phyloP scores from a whole-genome alignment of 352 stramenopile species.

The Phytophthora sansomeana region DNA sequence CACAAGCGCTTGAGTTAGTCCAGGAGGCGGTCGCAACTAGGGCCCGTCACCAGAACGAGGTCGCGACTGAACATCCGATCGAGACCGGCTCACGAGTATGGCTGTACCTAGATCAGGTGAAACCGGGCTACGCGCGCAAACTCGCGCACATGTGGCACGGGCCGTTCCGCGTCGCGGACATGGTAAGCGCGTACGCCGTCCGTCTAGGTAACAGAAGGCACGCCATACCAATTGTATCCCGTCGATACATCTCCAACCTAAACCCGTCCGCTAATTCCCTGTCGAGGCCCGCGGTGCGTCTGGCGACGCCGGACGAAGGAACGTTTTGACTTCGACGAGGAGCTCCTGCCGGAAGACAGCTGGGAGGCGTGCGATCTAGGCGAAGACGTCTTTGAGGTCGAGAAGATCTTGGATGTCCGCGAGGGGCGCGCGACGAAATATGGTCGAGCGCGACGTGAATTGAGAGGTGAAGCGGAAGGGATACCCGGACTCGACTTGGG shows the following conservation, averaged over 20 bases:
- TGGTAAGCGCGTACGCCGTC: background rate
- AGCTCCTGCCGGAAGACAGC: too few relatives aligned
- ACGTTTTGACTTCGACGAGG: constrained; percentile 36
- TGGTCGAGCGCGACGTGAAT: constrained; percentile 1
- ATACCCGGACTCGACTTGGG: constrained; percentile 1
- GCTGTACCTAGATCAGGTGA: too few relatives aligned
- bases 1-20: background rate
- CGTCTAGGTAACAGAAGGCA: background rate
- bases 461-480: constrained; percentile 1
- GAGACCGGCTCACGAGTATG: too few relatives aligned
- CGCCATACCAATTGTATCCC: background rate
- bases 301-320: background rate
- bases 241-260: background rate
- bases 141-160: too few relatives aligned
- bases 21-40: background rate
- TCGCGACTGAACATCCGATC: too few relatives aligned
- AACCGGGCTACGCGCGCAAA: too few relatives aligned
- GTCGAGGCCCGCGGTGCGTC: background rate
- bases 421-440: constrained; percentile 1
- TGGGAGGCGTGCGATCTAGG: too few relatives aligned
- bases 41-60: too few relatives aligned
- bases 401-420: too few relatives aligned
- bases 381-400: too few relatives aligned
- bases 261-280: background rate
- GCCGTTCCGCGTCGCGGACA: too few relatives aligned